Evolutionary conservation across 2,329 filamentous ascomycete species (phyloP), one percentile per base, ranked within the genome.

Genomic region (Calonectria pauciramosa): DNA sequence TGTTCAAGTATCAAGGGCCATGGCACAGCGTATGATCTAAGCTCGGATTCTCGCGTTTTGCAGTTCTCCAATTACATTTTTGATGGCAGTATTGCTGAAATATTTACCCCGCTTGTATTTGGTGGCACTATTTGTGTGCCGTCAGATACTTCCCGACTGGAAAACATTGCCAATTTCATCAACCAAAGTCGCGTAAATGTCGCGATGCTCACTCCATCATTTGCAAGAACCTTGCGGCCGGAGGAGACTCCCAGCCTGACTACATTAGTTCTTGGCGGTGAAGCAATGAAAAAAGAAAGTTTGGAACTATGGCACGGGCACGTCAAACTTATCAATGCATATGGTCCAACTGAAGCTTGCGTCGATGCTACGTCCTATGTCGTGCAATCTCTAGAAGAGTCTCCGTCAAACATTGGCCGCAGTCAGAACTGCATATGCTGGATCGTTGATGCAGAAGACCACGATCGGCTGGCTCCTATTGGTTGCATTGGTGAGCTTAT

Each of bases 101-200:
- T 86, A 68, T 83, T 86, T 38, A 84, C 82, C 0, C 84, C 86
- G 11, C 82, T 87, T 10, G 78, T 84, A 41, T 75, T 80, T 28
- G 86, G 86, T 44, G 86, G 84, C 8, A 84, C 82, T 47, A 79
- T 87, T 4, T 86, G 85, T 56, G 79, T 87, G 3, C 83, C 85
- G 1, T 85, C 83, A 1, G 85, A 87, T 20, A 80, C 80, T 3
- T 80, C 86, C 16, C 82, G 83, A 11, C 16, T 71, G 13, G 26
- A 59, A 18, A 52, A 71, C 26, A 65, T 66, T 11, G 30, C 28
- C 23, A 30, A 32, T 34, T 71, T 59, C 23, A 67, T 71, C 20
- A 47, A 44, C 14, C n/a, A 67, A 16, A 49, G 28, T 20, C 28
- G 49, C 4, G 28, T 73, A 36, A 68, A 49, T 59, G 59, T 64